Evolutionary conservation across 2,329 filamentous ascomycete genomes (phyloP), one percentile per base, ranked within the genome.

Genomic region (Penicillium sp.): DNA sequence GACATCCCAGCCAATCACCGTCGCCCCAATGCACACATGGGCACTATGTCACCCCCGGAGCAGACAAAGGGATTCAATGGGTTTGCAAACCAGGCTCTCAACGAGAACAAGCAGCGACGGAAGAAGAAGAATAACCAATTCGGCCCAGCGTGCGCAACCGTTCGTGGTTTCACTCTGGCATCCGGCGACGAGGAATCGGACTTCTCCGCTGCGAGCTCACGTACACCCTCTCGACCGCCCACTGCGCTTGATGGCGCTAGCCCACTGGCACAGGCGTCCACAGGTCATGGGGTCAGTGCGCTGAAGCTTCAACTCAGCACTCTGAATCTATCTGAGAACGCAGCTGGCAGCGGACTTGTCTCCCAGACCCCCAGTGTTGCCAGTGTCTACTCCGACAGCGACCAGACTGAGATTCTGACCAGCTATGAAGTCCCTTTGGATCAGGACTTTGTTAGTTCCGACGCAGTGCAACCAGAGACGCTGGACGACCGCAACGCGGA

Each of bases 341-440:
- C 79, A 31, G 72, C 79, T 56, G 77, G 69, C 61, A 78, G 75
- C 60, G 67, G 71, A 46, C 60, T 69, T 46, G 68, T 67, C 40
- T 72, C 72, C 24, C 64, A 66, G 48, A 72, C 74, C 53, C 69
- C 64, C 49, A 82, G 78, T 57, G 82, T 77, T 64, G 75, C 76
- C 58, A 84, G 78, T 64, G 77, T 64, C 61, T 83, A 78, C 55
- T 80, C 79, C 44, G 78, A 79, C 49, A 79, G 77, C 53, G 82
- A 84, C 56, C 75, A 76, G 35, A 90, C 85, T 1, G 86, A 91
- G 61, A 69, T 73, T n/a, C 79, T 80, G 65, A 86, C 87, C 45
- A 87, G 83, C 64, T 96, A 95, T 64, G 87, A 96, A 70, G 83
- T 96, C 56, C 81, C 81, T 45, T 77, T 96, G 33, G 86, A 93